Conservation (phyloP, 139 green algal genomes). For the Coelastrella sp. region DNA sequence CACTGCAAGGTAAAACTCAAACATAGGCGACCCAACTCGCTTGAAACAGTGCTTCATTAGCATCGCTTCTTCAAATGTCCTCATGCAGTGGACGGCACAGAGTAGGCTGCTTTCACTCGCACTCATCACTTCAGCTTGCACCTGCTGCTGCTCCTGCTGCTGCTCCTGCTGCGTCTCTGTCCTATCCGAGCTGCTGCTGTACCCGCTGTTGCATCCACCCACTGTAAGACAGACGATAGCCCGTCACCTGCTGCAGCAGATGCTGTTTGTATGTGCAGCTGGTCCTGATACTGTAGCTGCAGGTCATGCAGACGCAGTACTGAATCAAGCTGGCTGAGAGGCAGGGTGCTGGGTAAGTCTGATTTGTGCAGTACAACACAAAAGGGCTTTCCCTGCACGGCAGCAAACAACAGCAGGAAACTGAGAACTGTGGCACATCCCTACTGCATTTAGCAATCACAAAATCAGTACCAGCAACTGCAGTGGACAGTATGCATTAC, state of each 20-base stretch:
- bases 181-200: not conserved
- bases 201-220: not conserved
- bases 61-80: too few relatives aligned
- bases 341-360: constrained; percentile 14
- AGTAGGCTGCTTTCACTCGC: too few relatives aligned
- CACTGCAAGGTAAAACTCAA: too few relatives aligned
- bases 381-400: constrained; percentile 41
- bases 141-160: not conserved
- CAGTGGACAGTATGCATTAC: too few relatives aligned
- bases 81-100: too few relatives aligned
- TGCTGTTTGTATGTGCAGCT: not conserved
- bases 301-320: constrained; percentile 45
- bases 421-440: not conserved
- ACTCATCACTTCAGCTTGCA: not conserved
- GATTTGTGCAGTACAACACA: constrained; percentile 47
- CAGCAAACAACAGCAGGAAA: not conserved
- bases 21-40: too few relatives aligned
- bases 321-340: constrained; percentile 34
- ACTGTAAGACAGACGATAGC: not conserved
- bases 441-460: too few relatives aligned
- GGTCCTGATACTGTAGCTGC: not conserved
- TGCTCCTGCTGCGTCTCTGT: not conserved
- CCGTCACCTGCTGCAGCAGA: not conserved
- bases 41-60: too few relatives aligned
- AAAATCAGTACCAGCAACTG: too few relatives aligned